Base-by-base conservation (phyloP, 176 grass and related monocot species). In the Saccharum officinarum region DNA sequence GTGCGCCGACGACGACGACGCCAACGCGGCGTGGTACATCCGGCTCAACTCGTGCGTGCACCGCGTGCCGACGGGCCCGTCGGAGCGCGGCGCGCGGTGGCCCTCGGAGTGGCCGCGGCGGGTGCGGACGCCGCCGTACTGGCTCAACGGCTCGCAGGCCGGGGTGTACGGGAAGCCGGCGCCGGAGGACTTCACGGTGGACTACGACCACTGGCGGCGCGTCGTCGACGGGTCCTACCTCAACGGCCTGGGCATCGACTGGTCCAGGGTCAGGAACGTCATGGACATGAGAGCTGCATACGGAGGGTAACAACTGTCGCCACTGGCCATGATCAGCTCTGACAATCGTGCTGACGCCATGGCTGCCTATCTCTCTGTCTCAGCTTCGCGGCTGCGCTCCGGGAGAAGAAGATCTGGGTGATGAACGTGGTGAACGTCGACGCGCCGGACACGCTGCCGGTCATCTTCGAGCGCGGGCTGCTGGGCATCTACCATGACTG, bases 271-370 rank as follows among this genome's bases (percentile, higher is more conserved):
- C 59, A 94, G 97, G 92, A 99, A 94, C 86, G 90, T 96, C 72
- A 99, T 99, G 97, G 97, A 99, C 84, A 99, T 99, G 97, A 92
- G 92, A 88, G 92, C 97, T 22, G 38, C 90, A 20, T 99, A 99
- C 28, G 97, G 97, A 90, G 97, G 97, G 97, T 98, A 87, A 83
- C 3, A 5, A 69, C 61, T 66, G 59, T 28, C 10, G 23, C 40
- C 16, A 49, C 15, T 80, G 60, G 10, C 31, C 44, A 4, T 4
- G 14, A 17, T 22, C 14, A 37, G 8, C 39, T 80, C 61, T 80
- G 40, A 22, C 0, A 23, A 22, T 12, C 14, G 17, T 37, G 44
- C 18, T 69, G 28, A 81, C 7, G 20, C 3, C 9, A 45, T 49
- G 37, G n/a, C 14, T 46, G 28, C 7, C 3, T 72, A 12, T 70